Percentiles rank a stretch among this genome's conserved stretches.
Evolutionary conservation across 2,329 filamentous ascomycete species (phyloP).

Genomic region (Colletotrichum theobromicola): DNA sequence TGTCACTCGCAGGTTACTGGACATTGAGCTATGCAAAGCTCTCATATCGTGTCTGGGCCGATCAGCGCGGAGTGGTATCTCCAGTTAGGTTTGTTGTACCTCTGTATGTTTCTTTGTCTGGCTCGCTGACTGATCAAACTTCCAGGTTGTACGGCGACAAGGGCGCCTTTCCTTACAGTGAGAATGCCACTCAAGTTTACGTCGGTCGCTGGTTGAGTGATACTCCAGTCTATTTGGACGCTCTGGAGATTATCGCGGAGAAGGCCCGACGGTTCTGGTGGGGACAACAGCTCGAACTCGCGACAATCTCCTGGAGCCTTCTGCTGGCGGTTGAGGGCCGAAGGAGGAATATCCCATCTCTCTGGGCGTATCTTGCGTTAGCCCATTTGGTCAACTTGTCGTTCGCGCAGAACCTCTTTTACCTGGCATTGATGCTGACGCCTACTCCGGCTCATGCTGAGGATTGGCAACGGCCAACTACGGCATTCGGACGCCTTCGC

Average conservation of each 20-base stretch:
- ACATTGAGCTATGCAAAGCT: slow-evolving; percentile 46
- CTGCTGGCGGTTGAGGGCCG: slow-evolving; percentile 65
- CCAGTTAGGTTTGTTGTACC: slow-evolving; percentile 38
- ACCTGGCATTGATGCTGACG: slow-evolving; percentile 61
- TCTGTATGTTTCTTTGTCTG: neutral
- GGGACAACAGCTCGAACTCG: slow-evolving; percentile 64
- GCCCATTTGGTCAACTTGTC: slow-evolving; percentile 64
- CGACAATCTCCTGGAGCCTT: slow-evolving; percentile 58
- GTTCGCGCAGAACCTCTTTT: slow-evolving; percentile 69
- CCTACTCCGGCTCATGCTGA: slow-evolving; percentile 48
- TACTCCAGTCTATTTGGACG: slow-evolving; percentile 55
- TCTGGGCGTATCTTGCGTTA: slow-evolving; percentile 63
- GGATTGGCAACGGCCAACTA: slow-evolving; percentile 30
- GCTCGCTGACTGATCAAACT: neutral
- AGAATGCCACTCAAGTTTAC: slow-evolving; percentile 33
- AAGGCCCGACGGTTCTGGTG: slow-evolving; percentile 64
- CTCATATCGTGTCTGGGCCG: slow-evolving; percentile 57
- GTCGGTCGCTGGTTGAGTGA: slow-evolving; percentile 59
- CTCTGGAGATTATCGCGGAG: slow-evolving; percentile 59
- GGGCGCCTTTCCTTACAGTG: slow-evolving; percentile 38
- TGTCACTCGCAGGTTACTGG: slow-evolving; percentile 48
- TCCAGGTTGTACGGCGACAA: slow-evolving; percentile 31
- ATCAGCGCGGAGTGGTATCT: slow-evolving; percentile 39
- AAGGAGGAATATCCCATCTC: slow-evolving; percentile 58
- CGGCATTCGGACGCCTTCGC: slow-evolving; percentile 32